Base-by-base conservation (phyloP, 768 basidiomycete species). In the Chiua virens region DNA sequence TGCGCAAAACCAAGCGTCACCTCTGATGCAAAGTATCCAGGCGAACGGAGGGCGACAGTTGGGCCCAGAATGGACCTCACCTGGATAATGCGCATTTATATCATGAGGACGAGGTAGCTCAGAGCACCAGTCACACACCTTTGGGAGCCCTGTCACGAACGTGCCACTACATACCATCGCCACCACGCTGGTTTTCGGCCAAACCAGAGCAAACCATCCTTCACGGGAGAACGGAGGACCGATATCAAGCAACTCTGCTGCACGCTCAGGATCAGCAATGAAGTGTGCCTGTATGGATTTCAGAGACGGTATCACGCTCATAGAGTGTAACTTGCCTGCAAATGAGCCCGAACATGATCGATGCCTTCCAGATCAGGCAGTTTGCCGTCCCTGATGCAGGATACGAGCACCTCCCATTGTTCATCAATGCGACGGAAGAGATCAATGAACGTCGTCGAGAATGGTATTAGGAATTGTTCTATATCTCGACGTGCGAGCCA, bases 171-270 rank as follows among this genome's bases (percentile, higher is more conserved):
- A 56, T 47, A 53, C 45, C 25, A 48, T 47, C n/a, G n/a, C 9
- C 4, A 64, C 5, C 2, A 17, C 15, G 8, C 15, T 37, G 4
- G 21, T 48, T 0, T 57, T 42, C 15, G 62, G 63, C 63, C 62
- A 62, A 35, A 64, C 47, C 3, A 52, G 55, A 8, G 47, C 7
- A 3, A 45, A 38, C 63, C 63, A 64, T 32, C 60, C 62, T 23
- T 53, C 53, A 13, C 11, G 42, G 15, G 52, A 52, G n/a, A 36
- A 47, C 14, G 62, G 55, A 5, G 57, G 39, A 0, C 60, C 63
- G 3, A 64, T 61, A 11, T 48, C 50, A 14, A 21, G 22, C 5
- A 64, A 43, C 23, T 66, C 65, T 4, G 49, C 44, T 18, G 64
- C 64, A 13, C 62, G 57, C 7, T 41, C 32, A 0, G 62, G 56